Evolutionary conservation across 345 rosid genomes (phyloP).

Genomic region (Linum usitatissimum): DNA sequence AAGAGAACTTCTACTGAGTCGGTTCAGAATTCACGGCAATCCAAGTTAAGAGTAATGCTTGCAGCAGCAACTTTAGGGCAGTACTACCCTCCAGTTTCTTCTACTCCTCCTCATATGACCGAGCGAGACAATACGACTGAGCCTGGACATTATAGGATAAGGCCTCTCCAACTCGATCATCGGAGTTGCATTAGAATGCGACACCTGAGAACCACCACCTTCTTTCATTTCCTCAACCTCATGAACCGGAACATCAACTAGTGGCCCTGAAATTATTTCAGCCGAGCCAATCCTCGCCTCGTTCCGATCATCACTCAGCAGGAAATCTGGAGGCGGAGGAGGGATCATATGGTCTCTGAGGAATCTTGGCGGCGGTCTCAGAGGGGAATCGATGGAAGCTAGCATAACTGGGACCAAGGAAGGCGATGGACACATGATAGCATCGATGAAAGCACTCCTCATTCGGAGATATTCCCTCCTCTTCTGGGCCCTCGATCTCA

Average conservation of each 20-base stretch:
- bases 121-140: neutral
- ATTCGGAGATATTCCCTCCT: neutral
- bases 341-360: neutral
- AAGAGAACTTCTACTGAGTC: no score
- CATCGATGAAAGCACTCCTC: neutral
- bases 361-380: neutral
- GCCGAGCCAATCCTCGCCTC: neutral
- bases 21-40: no score
- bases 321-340: neutral
- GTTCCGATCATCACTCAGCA: neutral
- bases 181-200: neutral
- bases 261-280: neutral
- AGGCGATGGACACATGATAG: neutral
- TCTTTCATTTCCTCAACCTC: neutral
- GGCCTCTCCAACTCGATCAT: neutral
- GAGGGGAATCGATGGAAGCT: neutral
- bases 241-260: neutral
- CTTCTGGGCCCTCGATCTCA: neutral
- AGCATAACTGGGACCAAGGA: neutral
- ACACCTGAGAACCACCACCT: neutral
- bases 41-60: no score
- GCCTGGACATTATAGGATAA: neutral
- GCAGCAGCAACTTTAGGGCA: neutral
- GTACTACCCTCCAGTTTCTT: neutral
- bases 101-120: neutral